A percentile compares a stretch with the other conserved stretches of the same genome.
Evolutionary conservation across 2,329 filamentous ascomycete genomes (phyloP).

Genomic region (Colletotrichum lindemuthianum): DNA sequence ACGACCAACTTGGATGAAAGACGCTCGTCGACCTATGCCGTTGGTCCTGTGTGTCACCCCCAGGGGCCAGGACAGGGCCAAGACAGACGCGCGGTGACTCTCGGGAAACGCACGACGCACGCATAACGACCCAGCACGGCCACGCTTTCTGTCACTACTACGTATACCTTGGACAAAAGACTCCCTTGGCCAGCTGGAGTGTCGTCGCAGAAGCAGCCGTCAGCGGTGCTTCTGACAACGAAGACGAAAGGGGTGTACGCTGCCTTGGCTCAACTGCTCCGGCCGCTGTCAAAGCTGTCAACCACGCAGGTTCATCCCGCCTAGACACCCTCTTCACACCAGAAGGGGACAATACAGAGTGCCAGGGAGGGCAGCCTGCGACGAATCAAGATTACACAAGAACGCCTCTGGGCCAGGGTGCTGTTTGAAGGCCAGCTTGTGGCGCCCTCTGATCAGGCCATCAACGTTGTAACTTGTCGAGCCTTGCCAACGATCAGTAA

Average conservation of each 20-base stretch:
- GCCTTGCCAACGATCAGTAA: constrained; percentile 1
- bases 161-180: background rate
- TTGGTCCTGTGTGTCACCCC: constrained; percentile 1
- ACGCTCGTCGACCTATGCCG: background rate
- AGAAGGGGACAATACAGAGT: background rate
- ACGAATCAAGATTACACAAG: constrained; percentile 10
- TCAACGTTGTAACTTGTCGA: background rate
- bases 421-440: background rate
- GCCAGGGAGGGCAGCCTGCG: background rate
- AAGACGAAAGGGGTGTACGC: background rate
- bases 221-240: background rate
- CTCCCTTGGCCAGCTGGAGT: too few relatives aligned
- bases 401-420: constrained; percentile 2
- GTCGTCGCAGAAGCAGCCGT: background rate
- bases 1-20: background rate
- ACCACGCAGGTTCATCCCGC: background rate
- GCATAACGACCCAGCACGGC: too few relatives aligned
- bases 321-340: background rate
- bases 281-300: constrained; percentile 14
- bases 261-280: background rate
- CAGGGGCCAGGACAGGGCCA: constrained; percentile 2
- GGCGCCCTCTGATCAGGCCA: constrained; percentile 13
- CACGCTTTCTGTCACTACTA: background rate
- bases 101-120: background rate
- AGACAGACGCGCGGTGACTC: background rate